Evolutionary conservation across 2,329 filamentous ascomycete genomes (phyloP).

Genomic region (Sclerotinia nivalis): DNA sequence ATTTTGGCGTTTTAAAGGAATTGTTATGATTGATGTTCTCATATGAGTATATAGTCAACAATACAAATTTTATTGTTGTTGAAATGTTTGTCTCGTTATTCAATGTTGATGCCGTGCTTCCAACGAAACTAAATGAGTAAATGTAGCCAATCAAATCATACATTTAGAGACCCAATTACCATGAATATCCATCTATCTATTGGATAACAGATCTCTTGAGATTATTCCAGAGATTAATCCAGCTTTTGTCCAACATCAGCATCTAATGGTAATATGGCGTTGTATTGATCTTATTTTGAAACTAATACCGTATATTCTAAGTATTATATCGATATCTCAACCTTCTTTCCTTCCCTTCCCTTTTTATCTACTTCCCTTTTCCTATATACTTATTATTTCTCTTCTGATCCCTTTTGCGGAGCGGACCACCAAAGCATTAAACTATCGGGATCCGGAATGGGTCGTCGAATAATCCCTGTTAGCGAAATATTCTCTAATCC

Average conservation of each 20-base stretch:
- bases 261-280: not conserved
- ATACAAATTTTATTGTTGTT: not conserved
- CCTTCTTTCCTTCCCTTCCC: not conserved
- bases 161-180: not conserved
- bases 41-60: slow-evolving; percentile 9
- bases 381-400: not conserved
- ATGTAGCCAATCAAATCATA: not conserved
- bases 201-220: not conserved
- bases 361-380: not conserved
- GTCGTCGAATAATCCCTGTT: slow-evolving; percentile 21
- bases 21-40: slow-evolving; percentile 14
- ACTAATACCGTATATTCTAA: not conserved
- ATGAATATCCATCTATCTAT: not conserved
- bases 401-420: slow-evolving; percentile 18
- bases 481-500: slow-evolving; percentile 24
- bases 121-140: not conserved
- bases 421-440: slow-evolving; percentile 5
- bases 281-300: slow-evolving; percentile 4
- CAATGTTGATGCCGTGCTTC: not conserved
- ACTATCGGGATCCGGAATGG: slow-evolving; percentile 19
- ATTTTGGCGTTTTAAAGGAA: slow-evolving; percentile 13
- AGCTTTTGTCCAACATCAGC: not conserved
- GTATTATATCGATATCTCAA: not conserved
- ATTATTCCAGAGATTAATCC: not conserved
- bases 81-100: not conserved